Base-by-base conservation (phyloP, 371 early-diverging fungal species). In the Apophysomyces trapeziformis region DNA sequence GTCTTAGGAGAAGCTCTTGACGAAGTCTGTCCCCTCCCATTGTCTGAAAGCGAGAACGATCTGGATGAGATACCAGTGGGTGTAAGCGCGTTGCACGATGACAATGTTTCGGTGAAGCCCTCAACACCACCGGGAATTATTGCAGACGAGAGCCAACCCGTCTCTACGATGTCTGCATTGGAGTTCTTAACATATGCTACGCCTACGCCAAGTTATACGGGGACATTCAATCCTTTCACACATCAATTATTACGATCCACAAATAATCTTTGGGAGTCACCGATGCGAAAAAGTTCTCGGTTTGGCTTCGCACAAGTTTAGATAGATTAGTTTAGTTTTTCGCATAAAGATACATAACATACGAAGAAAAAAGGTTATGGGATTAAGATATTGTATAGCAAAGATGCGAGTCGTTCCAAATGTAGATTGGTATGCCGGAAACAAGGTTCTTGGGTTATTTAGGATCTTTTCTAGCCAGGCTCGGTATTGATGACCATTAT, bases 231-330 rank as follows among this genome's bases (percentile, higher is more conserved):
- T 46, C 81, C 81, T 12, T 80, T 80, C 47, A 61, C 81, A 38
- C 76, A 77, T 63, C 76, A 77, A 60, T 57, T 78, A 16, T 32
- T 79, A 12, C 72, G 77, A 39, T 67, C 71, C 13, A 69, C 74
- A 13, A 69, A 71, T 37, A 67, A 38, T 43, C 61, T 68, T 18
- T 68, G 72, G 46, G 80, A 77, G 18, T 70, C 81, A 2, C 76
- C 81, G 32, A 67, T 74, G 54, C 75, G 82, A 37, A 74, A 76
- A 71, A 72, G 73, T 50, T 81, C 82, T 63, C 74, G 82, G 63
- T 81, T 81, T 72, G 78, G 78, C 7, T 81, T 81, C 70, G 82
- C 82, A 65, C 82, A 81, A 63, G 73, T 76, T 57, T 79, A 72
- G 63, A 62, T 32, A 26, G 21, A 26, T 21, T 50, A 50, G 54